Evolutionary conservation across 768 basidiomycete species (phyloP), one percentile per base, ranked within the genome.

Genomic region (Heimioporus sp.): DNA sequence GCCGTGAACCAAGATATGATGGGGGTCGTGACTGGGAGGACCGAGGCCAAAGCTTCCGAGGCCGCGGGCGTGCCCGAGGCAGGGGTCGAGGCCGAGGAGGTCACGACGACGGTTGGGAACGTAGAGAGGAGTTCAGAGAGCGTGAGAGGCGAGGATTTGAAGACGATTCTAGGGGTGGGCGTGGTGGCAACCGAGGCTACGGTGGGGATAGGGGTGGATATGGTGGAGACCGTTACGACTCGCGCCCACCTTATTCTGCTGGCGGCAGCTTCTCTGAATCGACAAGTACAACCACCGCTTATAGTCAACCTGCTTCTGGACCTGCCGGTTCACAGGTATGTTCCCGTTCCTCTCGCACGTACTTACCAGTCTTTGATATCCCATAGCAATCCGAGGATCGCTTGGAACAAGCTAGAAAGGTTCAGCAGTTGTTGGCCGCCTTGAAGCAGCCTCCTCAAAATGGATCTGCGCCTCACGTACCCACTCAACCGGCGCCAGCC

Each of bases 371-470:
- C 10, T 9, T 12, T 63, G 51, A 57, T 38, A 19, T 31, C 30
- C 17, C 10, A 21, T 46, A 58, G 53, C 41, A 39, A 19, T 36
- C 73, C 11, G 90, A 93, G 52, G 90, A 93, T 45, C 86, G 92
- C 12, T 74, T 95, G 17, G 92, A 95, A 62, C 89, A 93, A 75
- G 91, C 92, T 9, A 81, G 85, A 49, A 87, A 81, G 68, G 90
- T 94, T 10, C 92, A 93, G 64, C 88, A 92, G 60, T 73, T 92
- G 16, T 72, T 92, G 21, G 90, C 89, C 5, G 90, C 90, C 12
- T 71, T 92, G 42, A 91, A 92, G 62, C 86, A 87, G 52, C 85
- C 87, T 10, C 84, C 87, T 10, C 76, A 78, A 53, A 65, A 65
- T 53, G 75, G 72, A 20, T 45, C 55, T 15, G 48, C 31, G 8